These are phyloP conservation scores for Trichoderma oligosporum DNA, from an alignment of 2,329 filamentous ascomycete genomes.

Conservation along the genomic window DNA sequence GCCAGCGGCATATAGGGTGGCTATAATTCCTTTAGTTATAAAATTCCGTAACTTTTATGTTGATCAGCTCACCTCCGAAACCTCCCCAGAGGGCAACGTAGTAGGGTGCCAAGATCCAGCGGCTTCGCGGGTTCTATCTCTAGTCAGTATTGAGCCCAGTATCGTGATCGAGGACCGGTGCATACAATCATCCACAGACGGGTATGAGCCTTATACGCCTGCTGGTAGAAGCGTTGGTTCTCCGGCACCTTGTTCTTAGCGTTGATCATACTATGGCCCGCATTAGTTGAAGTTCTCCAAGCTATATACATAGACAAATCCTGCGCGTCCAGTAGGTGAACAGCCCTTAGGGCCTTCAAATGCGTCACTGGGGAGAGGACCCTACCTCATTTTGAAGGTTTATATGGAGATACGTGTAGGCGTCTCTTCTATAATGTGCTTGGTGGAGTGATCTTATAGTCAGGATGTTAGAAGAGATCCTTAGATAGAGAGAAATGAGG, in stretches of 20 bases:
- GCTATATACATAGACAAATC: background rate
- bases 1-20: constrained; percentile 65
- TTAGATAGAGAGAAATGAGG: constrained; percentile 38
- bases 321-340: background rate
- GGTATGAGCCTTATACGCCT: constrained; percentile 63
- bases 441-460: constrained; percentile 26
- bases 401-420: constrained; percentile 25
- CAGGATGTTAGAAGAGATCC: background rate
- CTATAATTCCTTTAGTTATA: constrained; percentile 37
- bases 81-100: constrained; percentile 60
- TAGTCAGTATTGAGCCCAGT: constrained; percentile 15
- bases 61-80: constrained; percentile 53
- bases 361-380: background rate
- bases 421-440: constrained; percentile 25
- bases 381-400: constrained; percentile 42
- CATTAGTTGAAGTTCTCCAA: constrained; percentile 11
- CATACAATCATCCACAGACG: constrained; percentile 77
- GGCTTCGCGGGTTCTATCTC: constrained; percentile 60
- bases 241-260: constrained; percentile 72
- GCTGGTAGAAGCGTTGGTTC: constrained; percentile 72
- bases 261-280: constrained; percentile 54
- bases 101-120: constrained; percentile 64
- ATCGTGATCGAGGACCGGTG: constrained; percentile 21
- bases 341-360: constrained; percentile 1
- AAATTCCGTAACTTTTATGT: constrained; percentile 7